phyloP scores from a whole-genome alignment of 1,284 basidiomycete genomes.

The Malassezia restricta region DNA sequence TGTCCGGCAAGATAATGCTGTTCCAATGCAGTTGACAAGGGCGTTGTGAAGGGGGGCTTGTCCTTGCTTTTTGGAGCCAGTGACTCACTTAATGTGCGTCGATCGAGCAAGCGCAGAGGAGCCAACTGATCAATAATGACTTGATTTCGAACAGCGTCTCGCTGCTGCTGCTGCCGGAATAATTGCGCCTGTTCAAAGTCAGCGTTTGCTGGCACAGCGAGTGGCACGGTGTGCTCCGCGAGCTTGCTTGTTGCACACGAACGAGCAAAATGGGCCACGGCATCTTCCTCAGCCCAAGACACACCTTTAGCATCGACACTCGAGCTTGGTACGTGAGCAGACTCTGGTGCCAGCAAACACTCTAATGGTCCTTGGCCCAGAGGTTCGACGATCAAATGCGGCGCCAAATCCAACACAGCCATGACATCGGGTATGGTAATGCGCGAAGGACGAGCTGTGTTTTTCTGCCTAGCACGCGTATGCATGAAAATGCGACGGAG shows the following conservation, averaged over 20 bases:
- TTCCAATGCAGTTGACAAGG: conserved; percentile 5
- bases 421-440: conserved; percentile 34
- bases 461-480: conserved; percentile 5
- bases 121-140: conserved; percentile 37
- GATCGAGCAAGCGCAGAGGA: conserved; percentile 32
- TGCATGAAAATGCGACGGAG: conserved; percentile 32
- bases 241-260: conserved; percentile 25
- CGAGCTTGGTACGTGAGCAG: conserved; percentile 3
- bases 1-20: conserved; percentile 9
- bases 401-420: conserved; percentile 33
- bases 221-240: conserved; percentile 9
- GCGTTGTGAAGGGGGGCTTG: not conserved
- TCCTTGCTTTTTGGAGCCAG: conserved; percentile 1
- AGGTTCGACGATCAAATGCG: conserved; percentile 39
- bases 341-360: conserved; percentile 32
- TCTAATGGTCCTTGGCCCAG: conserved; percentile 39
- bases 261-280: conserved; percentile 1
- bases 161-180: conserved; percentile 9
- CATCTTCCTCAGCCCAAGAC: conserved; percentile 8
- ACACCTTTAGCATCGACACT: not conserved
- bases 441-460: conserved; percentile 6
- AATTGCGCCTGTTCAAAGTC: not conserved
- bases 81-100: conserved; percentile 23
- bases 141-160: conserved; percentile 18
- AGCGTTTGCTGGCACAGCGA: conserved; percentile 2